A percentile compares a stretch with the other conserved stretches of the same genome.
Conservation (phyloP, 2,329 filamentous ascomycete genomes). For the Colletotrichum somersetense region DNA sequence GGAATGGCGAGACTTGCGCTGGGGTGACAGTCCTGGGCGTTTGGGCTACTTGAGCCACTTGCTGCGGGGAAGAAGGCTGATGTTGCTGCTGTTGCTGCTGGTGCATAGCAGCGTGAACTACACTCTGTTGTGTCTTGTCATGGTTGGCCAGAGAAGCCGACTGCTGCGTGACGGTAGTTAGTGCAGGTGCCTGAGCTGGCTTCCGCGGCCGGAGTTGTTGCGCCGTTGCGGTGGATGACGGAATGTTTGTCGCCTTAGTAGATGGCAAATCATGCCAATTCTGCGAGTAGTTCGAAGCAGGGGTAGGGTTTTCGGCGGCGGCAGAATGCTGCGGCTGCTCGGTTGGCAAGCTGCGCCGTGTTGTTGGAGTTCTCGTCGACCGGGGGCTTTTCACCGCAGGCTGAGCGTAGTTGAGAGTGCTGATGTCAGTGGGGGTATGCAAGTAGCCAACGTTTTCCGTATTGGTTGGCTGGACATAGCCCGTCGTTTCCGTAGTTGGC, state of each 20-base stretch:
- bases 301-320: constrained; percentile 10
- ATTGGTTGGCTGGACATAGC: background rate
- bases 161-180: background rate
- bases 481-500: constrained; percentile 8
- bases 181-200: constrained; percentile 10
- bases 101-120: constrained; percentile 42
- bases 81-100: constrained; percentile 46
- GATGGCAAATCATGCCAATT: constrained; percentile 31
- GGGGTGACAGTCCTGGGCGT: constrained; percentile 41
- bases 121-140: constrained; percentile 35
- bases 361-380: constrained; percentile 2
- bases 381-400: constrained; percentile 11
- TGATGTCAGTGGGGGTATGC: background rate
- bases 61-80: constrained; percentile 44
- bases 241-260: constrained; percentile 14
- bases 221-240: constrained; percentile 24
- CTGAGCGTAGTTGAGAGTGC: constrained; percentile 8
- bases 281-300: constrained; percentile 13
- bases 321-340: constrained; percentile 17
- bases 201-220: constrained; percentile 17
- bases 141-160: constrained; percentile 20
- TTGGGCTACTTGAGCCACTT: constrained; percentile 45
- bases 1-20: constrained; percentile 50
- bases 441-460: background rate
- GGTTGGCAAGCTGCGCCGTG: constrained; percentile 38